Conservation (phyloP, 495 filamentous ascomycete genomes). For the Astrocystis sublimbata region DNA sequence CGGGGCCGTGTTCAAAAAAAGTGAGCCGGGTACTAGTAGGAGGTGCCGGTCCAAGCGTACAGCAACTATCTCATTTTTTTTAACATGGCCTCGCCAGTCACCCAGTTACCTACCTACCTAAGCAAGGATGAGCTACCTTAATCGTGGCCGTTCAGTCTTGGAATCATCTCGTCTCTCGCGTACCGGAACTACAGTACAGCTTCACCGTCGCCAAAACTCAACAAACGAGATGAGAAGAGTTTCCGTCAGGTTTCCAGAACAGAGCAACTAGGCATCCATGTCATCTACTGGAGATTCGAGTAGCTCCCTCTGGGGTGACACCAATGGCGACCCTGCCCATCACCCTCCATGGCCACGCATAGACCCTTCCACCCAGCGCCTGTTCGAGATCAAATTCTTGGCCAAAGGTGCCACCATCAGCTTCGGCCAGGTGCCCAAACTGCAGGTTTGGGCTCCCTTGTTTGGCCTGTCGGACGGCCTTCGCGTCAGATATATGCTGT, state of each 20-base stretch:
- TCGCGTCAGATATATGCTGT: not conserved
- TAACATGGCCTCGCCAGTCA: too few species aligned
- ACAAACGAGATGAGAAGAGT: not conserved
- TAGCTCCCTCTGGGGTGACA: not conserved
- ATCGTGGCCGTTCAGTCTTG: not conserved
- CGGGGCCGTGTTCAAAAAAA: too few species aligned
- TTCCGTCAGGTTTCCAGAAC: too few species aligned
- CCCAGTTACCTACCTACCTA: too few species aligned
- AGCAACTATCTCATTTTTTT: too few species aligned
- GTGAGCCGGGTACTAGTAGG: too few species aligned
- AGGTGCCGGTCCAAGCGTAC: too few species aligned
- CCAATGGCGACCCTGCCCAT: slow-evolving; percentile 4
- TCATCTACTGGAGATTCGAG: slow-evolving; percentile 4
- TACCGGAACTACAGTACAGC: not conserved
- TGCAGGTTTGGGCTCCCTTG: slow-evolving; percentile 15
- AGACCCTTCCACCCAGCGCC: slow-evolving; percentile 4
- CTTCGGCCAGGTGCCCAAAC: slow-evolving; percentile 21
- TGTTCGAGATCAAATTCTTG: slow-evolving; percentile 24
- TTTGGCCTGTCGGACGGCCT: not conserved
- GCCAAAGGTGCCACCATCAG: slow-evolving; percentile 28
- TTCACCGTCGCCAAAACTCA: not conserved
- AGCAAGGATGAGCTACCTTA: not conserved
- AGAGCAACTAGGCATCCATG: slow-evolving; percentile 13
- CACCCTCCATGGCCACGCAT: slow-evolving; percentile 24
- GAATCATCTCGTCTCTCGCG: not conserved